A percentile compares a stretch with the other conserved stretches of the same genome.
These are phyloP conservation scores for Pseudomicrostroma phylloplanum DNA, from an alignment of 1,284 basidiomycete genomes.

Conservation along the genomic window DNA sequence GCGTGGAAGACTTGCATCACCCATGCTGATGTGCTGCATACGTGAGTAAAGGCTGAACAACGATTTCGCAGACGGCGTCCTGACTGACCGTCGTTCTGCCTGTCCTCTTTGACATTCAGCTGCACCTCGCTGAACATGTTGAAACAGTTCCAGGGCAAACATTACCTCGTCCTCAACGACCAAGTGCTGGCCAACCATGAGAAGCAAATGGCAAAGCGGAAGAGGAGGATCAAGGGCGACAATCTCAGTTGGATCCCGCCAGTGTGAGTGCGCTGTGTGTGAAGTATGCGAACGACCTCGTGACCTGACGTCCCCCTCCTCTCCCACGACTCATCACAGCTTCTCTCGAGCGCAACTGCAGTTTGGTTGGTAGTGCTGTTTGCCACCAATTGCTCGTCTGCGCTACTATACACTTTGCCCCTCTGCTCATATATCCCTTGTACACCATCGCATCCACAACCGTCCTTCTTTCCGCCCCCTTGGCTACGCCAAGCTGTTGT, in stretches of 20 bases:
- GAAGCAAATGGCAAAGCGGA: constrained; percentile 72
- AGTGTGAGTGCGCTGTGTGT: constrained; percentile 8
- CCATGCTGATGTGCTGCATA: constrained; percentile 94
- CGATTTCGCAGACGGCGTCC: constrained; percentile 51
- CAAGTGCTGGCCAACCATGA: constrained; percentile 83
- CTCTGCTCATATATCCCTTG: no score
- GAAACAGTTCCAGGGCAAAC: constrained; percentile 91
- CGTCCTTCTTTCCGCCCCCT: no score
- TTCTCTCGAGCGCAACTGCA: constrained; percentile 48
- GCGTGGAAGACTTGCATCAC: constrained; percentile 94
- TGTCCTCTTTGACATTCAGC: constrained; percentile 41
- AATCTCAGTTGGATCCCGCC: constrained; percentile 80
- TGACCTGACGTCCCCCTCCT: no score
- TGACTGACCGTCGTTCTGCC: not conserved
- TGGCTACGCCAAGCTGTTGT: no score
- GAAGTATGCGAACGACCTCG: no score
- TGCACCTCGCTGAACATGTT: constrained; percentile 90
- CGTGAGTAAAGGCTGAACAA: constrained; percentile 56
- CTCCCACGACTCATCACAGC: no score
- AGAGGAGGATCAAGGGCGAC: constrained; percentile 72
- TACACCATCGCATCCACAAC: no score
- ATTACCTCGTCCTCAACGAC: constrained; percentile 87
- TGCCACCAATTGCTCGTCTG: not conserved
- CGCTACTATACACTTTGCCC: no score
- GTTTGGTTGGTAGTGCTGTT: constrained; percentile 34